Conservation (phyloP, 1,284 basidiomycete species). For the Moesziomyces antarcticus region DNA sequence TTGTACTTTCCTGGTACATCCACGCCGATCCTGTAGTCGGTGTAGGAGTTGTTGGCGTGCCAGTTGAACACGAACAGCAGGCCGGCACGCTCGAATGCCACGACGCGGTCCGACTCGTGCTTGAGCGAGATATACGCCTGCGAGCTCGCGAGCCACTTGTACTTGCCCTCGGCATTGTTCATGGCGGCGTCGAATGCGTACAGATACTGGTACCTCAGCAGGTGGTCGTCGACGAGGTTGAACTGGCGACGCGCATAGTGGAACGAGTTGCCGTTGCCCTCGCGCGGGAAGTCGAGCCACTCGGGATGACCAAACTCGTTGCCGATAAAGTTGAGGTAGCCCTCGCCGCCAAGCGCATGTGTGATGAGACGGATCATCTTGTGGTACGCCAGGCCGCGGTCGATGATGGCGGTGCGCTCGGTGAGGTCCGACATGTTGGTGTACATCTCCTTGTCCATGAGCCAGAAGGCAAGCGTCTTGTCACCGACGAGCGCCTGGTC, state of each 20-base stretch:
- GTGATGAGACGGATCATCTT: constrained; percentile 96
- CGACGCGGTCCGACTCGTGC: constrained; percentile 77
- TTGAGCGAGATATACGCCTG: constrained; percentile 78
- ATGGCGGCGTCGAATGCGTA: constrained; percentile 94
- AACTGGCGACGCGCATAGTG: constrained; percentile 90
- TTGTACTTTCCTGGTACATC: constrained; percentile 87
- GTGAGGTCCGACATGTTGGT: constrained; percentile 86
- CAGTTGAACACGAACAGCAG: constrained; percentile 97
- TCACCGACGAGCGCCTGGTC: constrained; percentile 98
- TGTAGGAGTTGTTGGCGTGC: constrained; percentile 85
- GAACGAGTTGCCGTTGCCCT: constrained; percentile 93
- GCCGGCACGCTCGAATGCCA: constrained; percentile 92
- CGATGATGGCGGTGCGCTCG: constrained; percentile 84
- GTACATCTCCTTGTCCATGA: constrained; percentile 99
- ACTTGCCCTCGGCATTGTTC: constrained; percentile 83
- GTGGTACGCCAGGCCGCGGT: constrained; percentile 89
- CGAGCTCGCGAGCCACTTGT: constrained; percentile 84
- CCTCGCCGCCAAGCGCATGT: constrained; percentile 92
- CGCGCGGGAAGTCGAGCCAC: constrained; percentile 99
- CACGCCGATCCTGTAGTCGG: constrained; percentile 91
- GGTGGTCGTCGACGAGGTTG: constrained; percentile 86
- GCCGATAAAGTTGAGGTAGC: constrained; percentile 97
- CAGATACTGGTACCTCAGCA: constrained; percentile 90
- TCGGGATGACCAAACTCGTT: constrained; percentile 98
- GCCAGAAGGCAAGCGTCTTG: constrained; percentile 92